Evolutionary conservation across 495 filamentous ascomycete species (phyloP), one percentile per base, ranked within the genome.

Genomic region (Penicillium antarcticum): DNA sequence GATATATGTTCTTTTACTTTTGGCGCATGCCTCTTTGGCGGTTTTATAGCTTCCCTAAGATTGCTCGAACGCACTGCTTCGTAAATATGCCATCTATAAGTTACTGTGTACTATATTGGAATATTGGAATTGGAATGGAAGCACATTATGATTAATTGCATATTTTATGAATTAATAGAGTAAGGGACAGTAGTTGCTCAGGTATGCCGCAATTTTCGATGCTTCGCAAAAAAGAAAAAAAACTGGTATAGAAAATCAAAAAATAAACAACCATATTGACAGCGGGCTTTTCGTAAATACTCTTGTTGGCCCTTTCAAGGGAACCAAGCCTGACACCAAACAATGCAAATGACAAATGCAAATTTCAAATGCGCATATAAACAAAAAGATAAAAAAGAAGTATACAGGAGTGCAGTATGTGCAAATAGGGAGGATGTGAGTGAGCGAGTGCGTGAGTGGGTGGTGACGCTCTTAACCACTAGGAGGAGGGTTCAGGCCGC

Each of bases 381-480:
- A 51, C 48, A 44, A 11, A 19, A 51, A 43, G 14, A n/a, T 8
- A 8, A n/a, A 8, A 37, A 14, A 14, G 34, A 44, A 51, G 38
- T 43, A 26, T 49, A 49, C 38, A 49, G 10, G 7, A 42, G 31
- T 16, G 37, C 29, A 42, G 37, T 49, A 49, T 42, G 37, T 49
- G 47, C 47, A 49, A 21, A 19, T 24, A 42, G 38, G 23, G 14
- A n/a, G 13, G 2, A 4, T 8, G 11, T 5, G 12, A 2, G 26
- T 29, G 17, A 12, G 13, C 14, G 17, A 7, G 36, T 39, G 42
- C 19, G 24, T 5, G 19, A 23, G 38, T 18, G 45, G 39, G 0
- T 16, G 3, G 12, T 4, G n/a, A 6, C 5, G 31, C 2, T 5
- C 13, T 42, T 16, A 46, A 17, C 43, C 43, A 47, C 36, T 33